These are phyloP conservation scores for Cordyceps tenuipes DNA, from an alignment of 2,329 filamentous ascomycete species.

Conservation along the genomic window DNA sequence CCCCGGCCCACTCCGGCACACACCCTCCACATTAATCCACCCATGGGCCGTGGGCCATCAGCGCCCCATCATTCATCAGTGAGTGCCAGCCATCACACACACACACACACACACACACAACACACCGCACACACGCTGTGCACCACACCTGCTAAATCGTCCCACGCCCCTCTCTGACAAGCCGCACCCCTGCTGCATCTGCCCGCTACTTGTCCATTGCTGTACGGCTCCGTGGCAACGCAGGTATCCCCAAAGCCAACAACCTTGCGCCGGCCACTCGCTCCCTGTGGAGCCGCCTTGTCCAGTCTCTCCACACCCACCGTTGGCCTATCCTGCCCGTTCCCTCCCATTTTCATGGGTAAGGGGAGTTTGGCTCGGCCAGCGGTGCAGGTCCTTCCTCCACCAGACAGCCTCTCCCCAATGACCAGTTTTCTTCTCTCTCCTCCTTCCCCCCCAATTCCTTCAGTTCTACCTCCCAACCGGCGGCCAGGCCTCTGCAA, in stretches of 20 bases:
- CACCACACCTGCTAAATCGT: background rate
- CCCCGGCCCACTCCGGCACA: constrained; percentile 9
- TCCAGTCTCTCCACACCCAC: constrained; percentile 6
- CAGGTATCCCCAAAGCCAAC: background rate
- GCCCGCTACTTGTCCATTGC: background rate
- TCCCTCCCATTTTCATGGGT: constrained; percentile 34
- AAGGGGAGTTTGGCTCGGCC: constrained; percentile 32
- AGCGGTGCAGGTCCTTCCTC: constrained; percentile 30
- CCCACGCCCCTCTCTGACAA: background rate
- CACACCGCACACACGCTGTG: background rate
- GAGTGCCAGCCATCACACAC: constrained; percentile 1
- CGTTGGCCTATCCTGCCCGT: constrained; percentile 25
- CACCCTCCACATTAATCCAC: constrained; percentile 7
- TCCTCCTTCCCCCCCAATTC: constrained; percentile 28
- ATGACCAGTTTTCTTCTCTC: constrained; percentile 27
- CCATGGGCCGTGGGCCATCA: constrained; percentile 1
- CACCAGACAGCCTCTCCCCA: constrained; percentile 31
- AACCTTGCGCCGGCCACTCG: constrained; percentile 1
- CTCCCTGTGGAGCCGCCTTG: constrained; percentile 2
- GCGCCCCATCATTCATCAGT: constrained; percentile 5
- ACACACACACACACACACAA: background rate
- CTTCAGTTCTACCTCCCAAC: constrained; percentile 12
- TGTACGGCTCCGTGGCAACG: no score
- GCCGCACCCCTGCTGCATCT: background rate
- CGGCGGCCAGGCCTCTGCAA: constrained; percentile 9